Evolutionary conservation across 2,329 filamentous ascomycete species (phyloP), one percentile per base, ranked within the genome.

Genomic region (Penicillium sp.): DNA sequence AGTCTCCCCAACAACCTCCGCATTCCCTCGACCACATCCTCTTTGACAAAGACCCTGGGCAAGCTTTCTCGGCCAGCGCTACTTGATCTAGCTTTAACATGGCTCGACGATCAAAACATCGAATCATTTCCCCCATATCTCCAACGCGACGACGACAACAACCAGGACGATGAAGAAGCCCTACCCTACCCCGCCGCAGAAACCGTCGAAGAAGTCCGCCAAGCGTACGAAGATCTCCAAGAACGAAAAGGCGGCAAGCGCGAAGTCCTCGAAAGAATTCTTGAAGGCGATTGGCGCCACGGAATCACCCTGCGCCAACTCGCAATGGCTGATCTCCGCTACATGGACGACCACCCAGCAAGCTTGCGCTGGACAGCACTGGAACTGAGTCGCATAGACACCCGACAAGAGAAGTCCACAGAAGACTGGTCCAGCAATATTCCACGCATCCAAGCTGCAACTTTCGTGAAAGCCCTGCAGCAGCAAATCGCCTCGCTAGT

Each of bases 361-460:
- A 76, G 76, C 26, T 65, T 81, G 62, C 78, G 80, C 61, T 85
- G 82, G 82, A 82, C 79, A 21, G 82, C 81, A 3, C 73, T 84
- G 50, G 77, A 81, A 46, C 74, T 85, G 16, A 68, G 67, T 24
- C 65, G 64, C 56, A 67, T 68, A 37, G 60, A 59, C 51, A 57
- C 52, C n/a, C 58, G 53, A 5, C 48, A 31, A 14, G 59, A 61
- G 54, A 58, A 57, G 66, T 22, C 46, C 5, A 22, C 56, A 66
- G 60, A 42, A 55, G 77, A 81, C 54, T 67, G 64, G 56, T 70
- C 74, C 24, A 62, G 68, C 56, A 72, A 74, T 61, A 70, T 84
- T 21, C 90, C 91, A 11, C 86, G 88, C 16, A 90, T 95, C 67
- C 90, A 96, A 67, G 89, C 90, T 1, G 86, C 89, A 4, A 90